Evolutionary conservation across 2,329 filamentous ascomycete genomes (phyloP).

Genomic region (Penicillium sp.): DNA sequence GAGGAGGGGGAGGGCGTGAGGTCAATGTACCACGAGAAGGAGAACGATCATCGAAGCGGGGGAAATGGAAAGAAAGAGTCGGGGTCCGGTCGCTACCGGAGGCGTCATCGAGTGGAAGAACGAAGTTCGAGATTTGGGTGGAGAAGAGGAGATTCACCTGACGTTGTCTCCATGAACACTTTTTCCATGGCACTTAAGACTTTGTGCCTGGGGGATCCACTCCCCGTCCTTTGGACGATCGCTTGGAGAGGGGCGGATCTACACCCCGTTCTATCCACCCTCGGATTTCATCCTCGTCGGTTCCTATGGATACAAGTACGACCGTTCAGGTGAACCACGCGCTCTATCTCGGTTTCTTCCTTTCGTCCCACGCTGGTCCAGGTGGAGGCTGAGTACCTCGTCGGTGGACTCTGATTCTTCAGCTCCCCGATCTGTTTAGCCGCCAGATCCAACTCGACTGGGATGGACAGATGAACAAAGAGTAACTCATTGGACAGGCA

Average conservation of each 20-base stretch:
- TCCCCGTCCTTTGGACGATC: conserved; percentile 4
- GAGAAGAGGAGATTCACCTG: conserved; percentile 4
- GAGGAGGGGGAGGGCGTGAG: conserved; percentile 17
- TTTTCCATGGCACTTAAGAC: conserved; percentile 3
- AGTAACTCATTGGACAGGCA: too few relatives aligned
- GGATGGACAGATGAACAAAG: too few relatives aligned
- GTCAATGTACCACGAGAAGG: conserved; percentile 36
- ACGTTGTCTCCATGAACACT: conserved; percentile 1
- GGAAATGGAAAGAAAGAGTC: conserved; percentile 20
- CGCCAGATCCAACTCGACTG: too few relatives aligned
- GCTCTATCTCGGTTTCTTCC: too few relatives aligned
- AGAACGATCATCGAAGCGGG: conserved; percentile 41
- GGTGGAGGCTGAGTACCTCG: conserved; percentile 5
- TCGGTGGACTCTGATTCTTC: not conserved
- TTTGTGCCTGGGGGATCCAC: not conserved
- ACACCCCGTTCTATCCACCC: too few relatives aligned
- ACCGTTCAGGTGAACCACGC: not conserved
- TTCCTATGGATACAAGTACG: conserved; percentile 3
- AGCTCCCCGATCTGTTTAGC: not conserved
- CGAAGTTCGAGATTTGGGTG: conserved; percentile 10
- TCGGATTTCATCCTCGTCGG: too few relatives aligned
- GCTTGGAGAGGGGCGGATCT: not conserved
- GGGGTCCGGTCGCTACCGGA: conserved; percentile 11
- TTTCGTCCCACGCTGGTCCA: conserved; percentile 8
- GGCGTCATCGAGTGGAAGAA: conserved; percentile 18